Percentiles rank a stretch among this genome's conserved stretches.
Evolutionary conservation across 129 eudicot species (phyloP).

Genomic region (Scalesia atractyloides): DNA sequence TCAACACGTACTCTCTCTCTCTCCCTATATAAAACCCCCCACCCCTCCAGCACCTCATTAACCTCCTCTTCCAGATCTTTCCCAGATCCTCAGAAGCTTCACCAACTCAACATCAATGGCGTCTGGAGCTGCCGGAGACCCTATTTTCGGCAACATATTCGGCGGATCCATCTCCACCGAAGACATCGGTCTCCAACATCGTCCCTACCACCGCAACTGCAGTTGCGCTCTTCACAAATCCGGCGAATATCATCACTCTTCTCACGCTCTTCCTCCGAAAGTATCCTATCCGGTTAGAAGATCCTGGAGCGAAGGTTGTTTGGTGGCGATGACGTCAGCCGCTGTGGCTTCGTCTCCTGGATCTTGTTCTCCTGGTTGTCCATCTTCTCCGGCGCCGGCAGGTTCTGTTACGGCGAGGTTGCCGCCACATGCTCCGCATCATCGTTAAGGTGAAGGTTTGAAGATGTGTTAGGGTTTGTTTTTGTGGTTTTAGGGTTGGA

Average conservation of each 20-base stretch:
- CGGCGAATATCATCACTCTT: constrained; percentile 17
- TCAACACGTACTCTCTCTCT: constrained; percentile 31
- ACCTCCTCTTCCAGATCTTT: constrained; percentile 33
- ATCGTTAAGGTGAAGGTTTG: constrained; percentile 26
- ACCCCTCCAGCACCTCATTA: not conserved
- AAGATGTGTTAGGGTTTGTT: constrained; percentile 36
- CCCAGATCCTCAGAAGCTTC: constrained; percentile 23
- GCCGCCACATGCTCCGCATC: constrained; percentile 33
- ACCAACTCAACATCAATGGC: constrained; percentile 34
- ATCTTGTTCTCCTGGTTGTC: constrained; percentile 27
- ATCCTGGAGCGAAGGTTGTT: constrained; percentile 60
- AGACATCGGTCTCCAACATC: constrained; percentile 32
- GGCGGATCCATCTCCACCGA: constrained; percentile 50
- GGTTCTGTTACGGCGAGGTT: constrained; percentile 20
- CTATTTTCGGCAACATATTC: constrained; percentile 30
- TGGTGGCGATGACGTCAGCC: constrained; percentile 39
- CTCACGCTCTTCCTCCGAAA: constrained; percentile 23
- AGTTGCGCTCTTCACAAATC: constrained; percentile 58
- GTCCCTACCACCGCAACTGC: constrained; percentile 77
- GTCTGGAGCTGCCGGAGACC: constrained; percentile 46
- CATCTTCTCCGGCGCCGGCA: constrained; percentile 30
- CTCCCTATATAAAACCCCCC: constrained; percentile 6
- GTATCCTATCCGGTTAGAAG: constrained; percentile 50
- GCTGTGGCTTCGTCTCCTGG: constrained; percentile 33
- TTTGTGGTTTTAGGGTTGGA: constrained; percentile 25